phyloP scores from a whole-genome alignment of 345 rosid genomes.

The Corchorus olitorius region DNA sequence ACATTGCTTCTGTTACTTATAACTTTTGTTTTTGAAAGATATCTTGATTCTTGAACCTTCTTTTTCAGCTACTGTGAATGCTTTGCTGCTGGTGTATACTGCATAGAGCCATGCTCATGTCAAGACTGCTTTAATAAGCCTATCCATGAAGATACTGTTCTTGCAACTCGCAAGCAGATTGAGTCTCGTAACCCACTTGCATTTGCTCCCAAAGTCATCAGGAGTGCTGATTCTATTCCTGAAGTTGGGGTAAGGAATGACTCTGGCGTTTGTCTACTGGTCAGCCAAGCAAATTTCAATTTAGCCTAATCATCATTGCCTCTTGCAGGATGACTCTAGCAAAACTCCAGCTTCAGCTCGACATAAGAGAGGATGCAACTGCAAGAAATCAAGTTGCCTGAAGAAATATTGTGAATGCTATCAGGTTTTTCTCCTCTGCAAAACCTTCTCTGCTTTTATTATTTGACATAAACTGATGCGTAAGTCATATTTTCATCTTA shows the following conservation, averaged over 20 bases:
- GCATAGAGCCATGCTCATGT: slow-evolving; percentile 93
- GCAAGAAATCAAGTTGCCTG: slow-evolving; percentile 92
- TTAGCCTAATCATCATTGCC: slow-evolving; percentile 19
- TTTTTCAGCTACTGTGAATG: slow-evolving; percentile 93
- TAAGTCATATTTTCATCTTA: slow-evolving; percentile 17
- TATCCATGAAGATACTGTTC: slow-evolving; percentile 86
- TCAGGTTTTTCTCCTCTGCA: slow-evolving; percentile 60
- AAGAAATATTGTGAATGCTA: slow-evolving; percentile 99
- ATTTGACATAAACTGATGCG: slow-evolving; percentile 27
- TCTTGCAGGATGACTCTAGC: slow-evolving; percentile 69
- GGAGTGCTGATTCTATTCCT: slow-evolving; percentile 53
- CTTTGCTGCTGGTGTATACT: slow-evolving; percentile 97
- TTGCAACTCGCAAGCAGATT: slow-evolving; percentile 93
- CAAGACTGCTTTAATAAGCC: slow-evolving; percentile 96
- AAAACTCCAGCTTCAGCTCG: slow-evolving; percentile 96
- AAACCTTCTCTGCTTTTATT: slow-evolving; percentile 17
- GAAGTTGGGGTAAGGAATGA: slow-evolving; percentile 59
- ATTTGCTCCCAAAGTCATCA: slow-evolving; percentile 97
- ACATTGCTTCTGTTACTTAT: background rate
- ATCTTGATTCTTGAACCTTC: background rate
- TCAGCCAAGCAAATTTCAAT: slow-evolving; percentile 11
- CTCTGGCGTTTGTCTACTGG: background rate
- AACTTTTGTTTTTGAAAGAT: background rate
- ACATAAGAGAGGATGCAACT: slow-evolving; percentile 97
- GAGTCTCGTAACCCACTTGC: slow-evolving; percentile 98